Percentiles rank a stretch among this genome's conserved stretches.
phyloP scores from a whole-genome alignment of 176 grass and related monocot species.

The Olyra latifolia region DNA sequence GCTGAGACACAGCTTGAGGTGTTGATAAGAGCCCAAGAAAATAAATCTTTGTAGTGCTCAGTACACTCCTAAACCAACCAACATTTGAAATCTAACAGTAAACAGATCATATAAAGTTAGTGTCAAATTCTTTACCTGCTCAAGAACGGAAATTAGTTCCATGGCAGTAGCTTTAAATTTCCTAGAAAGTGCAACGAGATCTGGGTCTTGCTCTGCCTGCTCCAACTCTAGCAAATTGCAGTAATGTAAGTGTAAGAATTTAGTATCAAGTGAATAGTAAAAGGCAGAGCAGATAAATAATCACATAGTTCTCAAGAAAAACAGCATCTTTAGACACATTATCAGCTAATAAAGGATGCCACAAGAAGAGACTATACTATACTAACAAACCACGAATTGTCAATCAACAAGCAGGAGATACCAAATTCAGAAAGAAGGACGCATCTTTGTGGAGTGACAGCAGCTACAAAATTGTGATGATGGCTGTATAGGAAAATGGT shows the following conservation, averaged over 20 bases:
- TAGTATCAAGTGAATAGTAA: conserved; percentile 1
- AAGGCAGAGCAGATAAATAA: background rate
- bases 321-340: background rate
- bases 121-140: conserved; percentile 61
- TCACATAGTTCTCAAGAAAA: background rate
- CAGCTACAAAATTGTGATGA: background rate
- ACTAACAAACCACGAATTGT: background rate
- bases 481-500: conserved; percentile 6
- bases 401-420: background rate
- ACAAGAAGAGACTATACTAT: conserved; percentile 30
- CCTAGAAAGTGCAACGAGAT: conserved; percentile 79
- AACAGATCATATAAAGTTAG: background rate
- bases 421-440: background rate
- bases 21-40: background rate
- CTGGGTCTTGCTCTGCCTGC: conserved; percentile 91
- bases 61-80: background rate
- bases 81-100: background rate
- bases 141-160: conserved; percentile 97
- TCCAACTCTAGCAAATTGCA: conserved; percentile 74
- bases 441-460: background rate
- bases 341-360: conserved; percentile 9
- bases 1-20: too few species aligned
- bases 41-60: background rate
- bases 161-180: conserved; percentile 96
- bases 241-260: conserved; percentile 7